Conservation (phyloP, 352 stramenopile species). For the Lagenidium sp. region DNA sequence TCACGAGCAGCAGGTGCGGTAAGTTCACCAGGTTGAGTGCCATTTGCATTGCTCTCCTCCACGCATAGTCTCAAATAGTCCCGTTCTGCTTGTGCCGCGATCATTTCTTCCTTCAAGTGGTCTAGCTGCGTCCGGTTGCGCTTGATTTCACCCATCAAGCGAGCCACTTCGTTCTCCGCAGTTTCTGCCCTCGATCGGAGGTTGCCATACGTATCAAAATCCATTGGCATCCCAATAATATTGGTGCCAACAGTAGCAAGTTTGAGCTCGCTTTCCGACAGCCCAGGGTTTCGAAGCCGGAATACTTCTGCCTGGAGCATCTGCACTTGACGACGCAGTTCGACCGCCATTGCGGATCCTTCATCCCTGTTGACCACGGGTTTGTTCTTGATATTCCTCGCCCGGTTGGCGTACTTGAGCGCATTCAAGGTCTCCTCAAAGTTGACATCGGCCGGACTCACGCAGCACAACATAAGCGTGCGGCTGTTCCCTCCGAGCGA, state of each 20-base stretch:
- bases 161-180: conserved; percentile 69
- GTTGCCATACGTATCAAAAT: conserved; percentile 73
- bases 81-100: conserved; percentile 74
- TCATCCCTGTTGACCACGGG: conserved; percentile 82
- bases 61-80: conserved; percentile 69
- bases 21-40: conserved; percentile 6
- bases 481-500: conserved; percentile 88
- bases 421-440: conserved; percentile 90
- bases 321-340: conserved; percentile 71
- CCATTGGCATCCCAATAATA: conserved; percentile 51
- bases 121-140: conserved; percentile 70
- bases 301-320: conserved; percentile 79
- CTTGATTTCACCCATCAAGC: conserved; percentile 69
- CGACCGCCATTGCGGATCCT: conserved; percentile 54
- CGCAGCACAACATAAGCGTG: conserved; percentile 90
- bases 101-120: conserved; percentile 79
- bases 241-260: conserved; percentile 46
- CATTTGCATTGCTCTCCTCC: conserved; percentile 24
- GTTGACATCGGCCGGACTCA: conserved; percentile 88
- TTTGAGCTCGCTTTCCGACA: conserved; percentile 74
- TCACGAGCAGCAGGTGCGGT: conserved; percentile 23
- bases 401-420: conserved; percentile 89
- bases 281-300: conserved; percentile 64
- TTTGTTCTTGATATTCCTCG: conserved; percentile 88
- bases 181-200: conserved; percentile 64